Conservation (phyloP, 805 yeast genomes). For the Metschnikowia arizonensis region DNA sequence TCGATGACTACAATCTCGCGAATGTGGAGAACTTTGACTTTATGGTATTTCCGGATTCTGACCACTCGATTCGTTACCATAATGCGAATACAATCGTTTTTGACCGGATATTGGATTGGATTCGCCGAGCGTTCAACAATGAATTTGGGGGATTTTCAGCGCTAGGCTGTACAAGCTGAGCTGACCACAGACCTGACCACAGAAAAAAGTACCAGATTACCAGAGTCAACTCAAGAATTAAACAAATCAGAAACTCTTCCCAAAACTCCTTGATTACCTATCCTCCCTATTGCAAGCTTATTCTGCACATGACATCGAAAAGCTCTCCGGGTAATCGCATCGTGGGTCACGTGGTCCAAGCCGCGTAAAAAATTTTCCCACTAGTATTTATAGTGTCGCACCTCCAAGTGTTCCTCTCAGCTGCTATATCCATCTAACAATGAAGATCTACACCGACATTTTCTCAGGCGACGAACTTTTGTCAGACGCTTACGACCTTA, state of each 20-base stretch:
- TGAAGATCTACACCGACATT: constrained; percentile 59
- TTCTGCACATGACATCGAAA: too few species aligned
- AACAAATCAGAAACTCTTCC: too few species aligned
- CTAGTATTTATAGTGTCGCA: constrained; percentile 11
- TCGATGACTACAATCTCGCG: constrained; percentile 70
- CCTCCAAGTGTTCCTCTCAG: neutral
- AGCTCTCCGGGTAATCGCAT: constrained; percentile 19
- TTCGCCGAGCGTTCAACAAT: constrained; percentile 16
- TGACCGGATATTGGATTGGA: constrained; percentile 38
- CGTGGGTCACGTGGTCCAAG: constrained; percentile 12
- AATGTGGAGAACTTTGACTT: constrained; percentile 80
- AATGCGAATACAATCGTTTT: constrained; percentile 68
- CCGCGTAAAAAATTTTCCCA: constrained; percentile 12
- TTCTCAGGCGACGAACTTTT: constrained; percentile 92
- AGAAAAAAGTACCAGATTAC: too few species aligned
- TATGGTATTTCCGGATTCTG: constrained; percentile 77
- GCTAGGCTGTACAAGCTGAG: too few species aligned
- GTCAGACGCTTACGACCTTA: constrained; percentile 94
- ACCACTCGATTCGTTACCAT: constrained; percentile 68
- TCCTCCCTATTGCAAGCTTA: neutral
- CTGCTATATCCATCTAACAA: constrained; percentile 16
- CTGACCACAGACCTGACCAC: too few species aligned
- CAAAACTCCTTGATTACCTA: too few species aligned
- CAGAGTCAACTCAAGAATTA: too few species aligned
- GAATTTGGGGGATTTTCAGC: constrained; percentile 9